phyloP scores from a whole-genome alignment of 805 yeast genomes.

The Sugiyamaella valdiviana region DNA sequence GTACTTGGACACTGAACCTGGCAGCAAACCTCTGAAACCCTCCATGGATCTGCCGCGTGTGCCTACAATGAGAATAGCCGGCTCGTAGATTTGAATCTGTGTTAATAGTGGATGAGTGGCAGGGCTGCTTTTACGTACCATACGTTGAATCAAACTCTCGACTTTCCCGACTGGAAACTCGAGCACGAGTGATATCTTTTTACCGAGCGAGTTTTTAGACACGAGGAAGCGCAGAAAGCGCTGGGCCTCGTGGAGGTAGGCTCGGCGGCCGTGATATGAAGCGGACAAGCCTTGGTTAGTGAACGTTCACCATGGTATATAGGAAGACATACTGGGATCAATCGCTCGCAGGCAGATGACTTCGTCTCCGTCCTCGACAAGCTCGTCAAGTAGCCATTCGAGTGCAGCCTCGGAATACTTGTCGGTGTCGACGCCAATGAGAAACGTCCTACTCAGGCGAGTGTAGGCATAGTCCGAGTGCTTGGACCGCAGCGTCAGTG shows the following conservation, averaged over 20 bases:
- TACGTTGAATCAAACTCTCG: conserved; percentile 36
- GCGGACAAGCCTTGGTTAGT: background rate
- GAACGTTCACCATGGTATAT: background rate
- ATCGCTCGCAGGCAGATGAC: conserved; percentile 41
- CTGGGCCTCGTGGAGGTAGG: conserved; percentile 28
- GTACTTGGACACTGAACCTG: conserved; percentile 44
- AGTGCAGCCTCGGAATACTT: conserved; percentile 40
- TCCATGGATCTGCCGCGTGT: conserved; percentile 37
- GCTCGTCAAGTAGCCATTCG: conserved; percentile 41
- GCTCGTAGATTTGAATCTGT: conserved; percentile 39
- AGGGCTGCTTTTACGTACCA: conserved; percentile 12
- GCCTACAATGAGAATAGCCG: conserved; percentile 42
- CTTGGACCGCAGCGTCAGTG: conserved; percentile 36
- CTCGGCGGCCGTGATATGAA: background rate
- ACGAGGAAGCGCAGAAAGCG: conserved; percentile 31
- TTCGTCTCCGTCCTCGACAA: conserved; percentile 42
- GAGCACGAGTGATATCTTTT: conserved; percentile 38
- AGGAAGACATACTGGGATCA: conserved; percentile 22
- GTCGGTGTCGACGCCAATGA: conserved; percentile 41
- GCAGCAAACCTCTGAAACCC: conserved; percentile 38
- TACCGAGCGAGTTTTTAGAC: conserved; percentile 32
- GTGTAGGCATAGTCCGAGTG: conserved; percentile 34
- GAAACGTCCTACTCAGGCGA: conserved; percentile 38
- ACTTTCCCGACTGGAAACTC: conserved; percentile 43
- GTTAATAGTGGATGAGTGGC: background rate